phyloP scores from a whole-genome alignment of 106 monocot species.

The Vanilla planifolia region DNA sequence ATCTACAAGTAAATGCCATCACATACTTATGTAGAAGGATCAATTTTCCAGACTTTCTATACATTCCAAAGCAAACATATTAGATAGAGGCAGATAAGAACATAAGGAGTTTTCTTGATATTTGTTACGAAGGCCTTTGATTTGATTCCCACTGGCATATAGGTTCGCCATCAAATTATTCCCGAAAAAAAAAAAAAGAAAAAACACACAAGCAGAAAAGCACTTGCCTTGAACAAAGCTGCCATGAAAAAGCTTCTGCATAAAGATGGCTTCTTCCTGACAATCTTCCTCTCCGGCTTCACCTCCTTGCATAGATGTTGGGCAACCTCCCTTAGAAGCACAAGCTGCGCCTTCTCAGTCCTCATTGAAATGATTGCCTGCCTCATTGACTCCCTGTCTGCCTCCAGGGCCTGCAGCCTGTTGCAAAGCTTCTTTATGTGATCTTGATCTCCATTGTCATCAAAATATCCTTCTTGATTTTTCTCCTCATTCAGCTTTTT shows the following conservation, averaged over 20 bases:
- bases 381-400: constrained; percentile 12
- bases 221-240: constrained; percentile 40
- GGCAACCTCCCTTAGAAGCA: constrained; percentile 11
- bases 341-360: constrained; percentile 6
- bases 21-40: too few species aligned
- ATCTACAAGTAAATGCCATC: too few species aligned
- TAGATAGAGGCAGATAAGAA: too few species aligned
- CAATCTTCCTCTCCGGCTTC: constrained; percentile 4
- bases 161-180: too few species aligned
- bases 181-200: constrained; percentile 1
- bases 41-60: too few species aligned
- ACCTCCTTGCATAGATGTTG: constrained; percentile 4
- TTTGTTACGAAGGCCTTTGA: too few species aligned
- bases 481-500: neutral
- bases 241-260: constrained; percentile 20
- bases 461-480: neutral
- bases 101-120: too few species aligned
- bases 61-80: too few species aligned
- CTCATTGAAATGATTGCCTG: constrained; percentile 9
- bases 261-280: constrained; percentile 16
- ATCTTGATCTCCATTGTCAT: neutral
- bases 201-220: neutral
- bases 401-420: constrained; percentile 13
- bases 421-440: constrained; percentile 14
- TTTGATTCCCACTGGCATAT: too few species aligned